phyloP scores from a whole-genome alignment of 1,284 basidiomycete genomes.

The Ceraceosorus bombacis region DNA sequence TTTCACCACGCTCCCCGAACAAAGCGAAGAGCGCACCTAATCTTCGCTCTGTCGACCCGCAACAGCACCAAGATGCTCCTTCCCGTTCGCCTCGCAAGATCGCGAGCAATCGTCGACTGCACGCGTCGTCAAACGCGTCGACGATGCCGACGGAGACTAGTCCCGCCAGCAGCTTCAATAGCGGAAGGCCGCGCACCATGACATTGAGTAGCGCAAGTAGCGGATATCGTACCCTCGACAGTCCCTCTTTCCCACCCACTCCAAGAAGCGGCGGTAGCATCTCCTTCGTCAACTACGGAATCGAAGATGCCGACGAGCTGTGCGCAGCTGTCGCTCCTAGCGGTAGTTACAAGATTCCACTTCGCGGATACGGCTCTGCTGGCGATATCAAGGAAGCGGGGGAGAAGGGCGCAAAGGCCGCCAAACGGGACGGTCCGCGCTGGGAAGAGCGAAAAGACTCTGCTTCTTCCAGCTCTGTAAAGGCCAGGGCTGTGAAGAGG shows the following conservation, averaged over 20 bases:
- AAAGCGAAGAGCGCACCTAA: constrained; percentile 33
- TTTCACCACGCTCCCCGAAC: constrained; percentile 13
- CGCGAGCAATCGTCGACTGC: constrained; percentile 7
- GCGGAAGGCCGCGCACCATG: no score
- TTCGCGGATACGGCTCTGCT: constrained; percentile 25
- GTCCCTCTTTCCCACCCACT: no score
- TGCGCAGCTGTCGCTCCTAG: constrained; percentile 43
- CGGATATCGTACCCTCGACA: no score
- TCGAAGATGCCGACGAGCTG: constrained; percentile 45
- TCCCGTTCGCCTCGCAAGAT: constrained; percentile 1
- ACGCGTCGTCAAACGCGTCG: neutral
- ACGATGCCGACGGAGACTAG: neutral
- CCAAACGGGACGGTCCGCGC: neutral
- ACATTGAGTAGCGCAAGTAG: no score
- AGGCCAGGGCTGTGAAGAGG: neutral
- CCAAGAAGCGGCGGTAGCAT: constrained; percentile 7
- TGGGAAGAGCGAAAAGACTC: neutral
- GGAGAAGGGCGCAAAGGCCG: neutral
- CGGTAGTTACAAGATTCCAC: constrained; percentile 41
- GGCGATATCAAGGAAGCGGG: neutral
- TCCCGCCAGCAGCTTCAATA: no score
- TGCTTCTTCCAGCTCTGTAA: neutral
- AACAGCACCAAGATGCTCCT: neutral
- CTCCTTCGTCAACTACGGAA: constrained; percentile 45
- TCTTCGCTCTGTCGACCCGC: constrained; percentile 12